Percentiles rank a stretch among this genome's conserved stretches.
phyloP scores from a whole-genome alignment of 129 eudicot species.

The Solidago caesia region DNA sequence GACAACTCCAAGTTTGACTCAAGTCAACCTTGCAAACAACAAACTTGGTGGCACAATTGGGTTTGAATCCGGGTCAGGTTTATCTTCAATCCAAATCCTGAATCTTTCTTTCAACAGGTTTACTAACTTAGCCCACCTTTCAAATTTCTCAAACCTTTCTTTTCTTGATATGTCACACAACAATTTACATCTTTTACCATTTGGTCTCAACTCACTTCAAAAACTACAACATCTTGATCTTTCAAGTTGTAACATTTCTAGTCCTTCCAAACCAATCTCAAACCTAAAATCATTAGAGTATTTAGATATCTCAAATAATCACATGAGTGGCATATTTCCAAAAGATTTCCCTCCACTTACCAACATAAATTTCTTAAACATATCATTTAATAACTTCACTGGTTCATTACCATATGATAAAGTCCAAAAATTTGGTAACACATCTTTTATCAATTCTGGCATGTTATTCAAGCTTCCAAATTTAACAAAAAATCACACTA shows the following conservation, averaged over 20 bases:
- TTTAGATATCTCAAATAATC: constrained; percentile 68
- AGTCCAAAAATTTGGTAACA: constrained; percentile 49
- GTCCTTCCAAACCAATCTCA: constrained; percentile 54
- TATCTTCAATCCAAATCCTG: constrained; percentile 46
- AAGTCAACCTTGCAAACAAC: constrained; percentile 70
- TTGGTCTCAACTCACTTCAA: constrained; percentile 42
- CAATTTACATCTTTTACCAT: constrained; percentile 45
- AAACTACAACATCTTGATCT: constrained; percentile 61
- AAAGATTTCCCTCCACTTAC: constrained; percentile 61
- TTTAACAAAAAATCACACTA: constrained; percentile 10
- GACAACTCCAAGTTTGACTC: constrained; percentile 45
- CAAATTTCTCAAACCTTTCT: constrained; percentile 48
- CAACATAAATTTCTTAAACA: constrained; percentile 61
- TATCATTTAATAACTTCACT: constrained; percentile 76
- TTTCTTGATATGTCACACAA: constrained; percentile 69
- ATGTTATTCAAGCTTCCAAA: constrained; percentile 33
- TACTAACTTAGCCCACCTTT: constrained; percentile 49
- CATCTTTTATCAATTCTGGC: constrained; percentile 69
- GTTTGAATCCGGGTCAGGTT: constrained; percentile 29
- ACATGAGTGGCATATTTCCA: constrained; percentile 60
- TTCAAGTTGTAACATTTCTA: constrained; percentile 66
- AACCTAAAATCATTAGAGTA: constrained; percentile 36
- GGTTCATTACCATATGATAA: constrained; percentile 37
- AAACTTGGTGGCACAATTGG: constrained; percentile 67
- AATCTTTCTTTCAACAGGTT: constrained; percentile 76